Evolutionary conservation across 768 basidiomycete species (phyloP).

Genomic region (Leccinum pellstonianum): DNA sequence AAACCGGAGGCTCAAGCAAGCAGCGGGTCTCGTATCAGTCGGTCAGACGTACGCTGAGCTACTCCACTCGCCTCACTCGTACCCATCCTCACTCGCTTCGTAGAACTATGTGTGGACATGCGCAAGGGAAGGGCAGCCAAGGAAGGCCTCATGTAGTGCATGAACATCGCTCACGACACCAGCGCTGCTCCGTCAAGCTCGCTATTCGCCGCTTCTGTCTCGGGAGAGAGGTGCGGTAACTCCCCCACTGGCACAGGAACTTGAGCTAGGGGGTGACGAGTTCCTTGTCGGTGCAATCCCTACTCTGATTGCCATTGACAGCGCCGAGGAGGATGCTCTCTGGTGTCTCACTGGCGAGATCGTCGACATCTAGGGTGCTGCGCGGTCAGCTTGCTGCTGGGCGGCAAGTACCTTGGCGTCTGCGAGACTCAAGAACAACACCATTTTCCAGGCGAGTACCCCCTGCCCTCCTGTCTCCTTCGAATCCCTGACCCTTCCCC

Average conservation of each 20-base stretch:
- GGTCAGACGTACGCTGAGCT: slow-evolving; percentile 84
- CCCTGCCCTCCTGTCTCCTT: too few species aligned
- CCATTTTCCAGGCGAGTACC: too few species aligned
- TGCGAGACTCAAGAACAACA: neutral
- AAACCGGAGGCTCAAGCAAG: slow-evolving; percentile 93
- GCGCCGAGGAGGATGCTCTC: neutral
- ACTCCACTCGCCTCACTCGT: slow-evolving; percentile 87
- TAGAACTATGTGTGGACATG: slow-evolving; percentile 95
- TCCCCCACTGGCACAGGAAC: neutral
- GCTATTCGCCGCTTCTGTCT: neutral
- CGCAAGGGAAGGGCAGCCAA: slow-evolving; percentile 84
- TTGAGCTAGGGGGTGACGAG: neutral
- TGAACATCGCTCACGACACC: too few species aligned
- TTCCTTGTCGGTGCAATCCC: slow-evolving; percentile 25
- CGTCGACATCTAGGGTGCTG: slow-evolving; percentile 72
- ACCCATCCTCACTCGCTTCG: slow-evolving; percentile 93
- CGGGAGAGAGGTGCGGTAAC: too few species aligned
- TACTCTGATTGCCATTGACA: neutral
- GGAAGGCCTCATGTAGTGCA: too few species aligned
- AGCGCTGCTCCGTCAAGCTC: slow-evolving; percentile 64
- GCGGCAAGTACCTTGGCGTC: neutral
- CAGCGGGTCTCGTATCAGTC: slow-evolving; percentile 89
- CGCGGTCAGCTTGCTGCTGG: neutral
- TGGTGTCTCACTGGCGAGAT: slow-evolving; percentile 64
- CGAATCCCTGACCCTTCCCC: too few species aligned